Evolutionary conservation across 23 red algal genomes (phyloP).

Genomic region (Gracilariopsis chorda): DNA sequence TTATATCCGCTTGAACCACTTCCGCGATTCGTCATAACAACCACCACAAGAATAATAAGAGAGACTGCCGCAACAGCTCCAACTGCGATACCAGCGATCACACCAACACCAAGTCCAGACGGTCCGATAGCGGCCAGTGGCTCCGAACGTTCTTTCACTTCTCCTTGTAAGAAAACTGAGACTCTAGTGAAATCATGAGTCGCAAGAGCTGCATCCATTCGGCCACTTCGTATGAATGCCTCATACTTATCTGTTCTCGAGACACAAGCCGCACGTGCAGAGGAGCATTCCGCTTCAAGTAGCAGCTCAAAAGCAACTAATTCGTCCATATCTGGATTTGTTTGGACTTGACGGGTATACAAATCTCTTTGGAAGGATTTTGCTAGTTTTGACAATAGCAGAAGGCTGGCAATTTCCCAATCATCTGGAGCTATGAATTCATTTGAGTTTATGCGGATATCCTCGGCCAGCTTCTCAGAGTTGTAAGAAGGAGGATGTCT

Average conservation of each 20-base stretch:
- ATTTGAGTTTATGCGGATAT: constrained; percentile 9
- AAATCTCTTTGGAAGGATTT: background rate
- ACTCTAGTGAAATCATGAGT: constrained; percentile 1
- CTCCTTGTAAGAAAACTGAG: constrained; percentile 5
- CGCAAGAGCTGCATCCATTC: background rate
- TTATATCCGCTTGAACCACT: background rate
- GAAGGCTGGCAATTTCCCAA: background rate
- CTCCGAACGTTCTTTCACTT: background rate
- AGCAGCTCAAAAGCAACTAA: background rate
- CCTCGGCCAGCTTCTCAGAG: background rate
- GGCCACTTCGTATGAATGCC: background rate
- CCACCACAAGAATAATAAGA: background rate
- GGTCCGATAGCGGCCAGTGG: background rate
- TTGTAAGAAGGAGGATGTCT: constrained; percentile 12
- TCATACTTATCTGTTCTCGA: background rate
- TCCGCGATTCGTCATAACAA: background rate
- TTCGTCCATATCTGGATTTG: background rate
- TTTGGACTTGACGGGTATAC: background rate
- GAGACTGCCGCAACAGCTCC: background rate
- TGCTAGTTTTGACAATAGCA: background rate
- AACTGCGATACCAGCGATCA: constrained; percentile 8
- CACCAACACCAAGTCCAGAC: background rate
- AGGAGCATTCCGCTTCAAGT: background rate
- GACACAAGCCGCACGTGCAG: background rate
- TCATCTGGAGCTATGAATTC: constrained; percentile 1